A percentile compares a stretch with the other conserved stretches of the same genome.
These are phyloP conservation scores for Neurospora tetraspora DNA, from an alignment of 495 filamentous ascomycete species.

Conservation along the genomic window DNA sequence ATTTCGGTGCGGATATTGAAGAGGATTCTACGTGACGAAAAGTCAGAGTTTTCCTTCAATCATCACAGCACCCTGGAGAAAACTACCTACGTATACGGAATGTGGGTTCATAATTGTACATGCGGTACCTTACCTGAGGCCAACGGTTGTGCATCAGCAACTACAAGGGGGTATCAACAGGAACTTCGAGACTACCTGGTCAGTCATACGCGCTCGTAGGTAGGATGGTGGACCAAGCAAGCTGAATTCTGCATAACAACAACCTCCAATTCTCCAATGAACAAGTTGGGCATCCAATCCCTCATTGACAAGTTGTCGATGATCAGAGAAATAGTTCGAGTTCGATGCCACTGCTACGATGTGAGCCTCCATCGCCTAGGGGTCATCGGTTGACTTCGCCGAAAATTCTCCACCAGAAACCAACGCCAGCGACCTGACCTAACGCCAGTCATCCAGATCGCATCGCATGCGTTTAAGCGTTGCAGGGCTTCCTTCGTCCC, in stretches of 20 bases:
- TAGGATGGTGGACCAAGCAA: not conserved
- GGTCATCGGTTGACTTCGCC: not conserved
- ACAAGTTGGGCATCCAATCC: not conserved
- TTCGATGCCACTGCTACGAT: not conserved
- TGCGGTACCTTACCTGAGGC: not conserved
- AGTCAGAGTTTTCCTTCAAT: not conserved
- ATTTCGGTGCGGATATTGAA: not conserved
- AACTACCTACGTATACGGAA: not conserved
- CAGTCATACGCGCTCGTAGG: not conserved
- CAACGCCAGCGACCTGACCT: not conserved
- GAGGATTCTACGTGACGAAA: not conserved
- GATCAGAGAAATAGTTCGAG: not conserved
- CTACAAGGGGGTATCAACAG: not conserved
- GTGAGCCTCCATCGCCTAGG: not conserved
- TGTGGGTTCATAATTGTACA: not conserved
- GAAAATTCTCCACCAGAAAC: not conserved
- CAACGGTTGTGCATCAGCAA: not conserved
- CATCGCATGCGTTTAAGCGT: not conserved
- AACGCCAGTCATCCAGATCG: not conserved
- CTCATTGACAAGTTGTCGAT: not conserved
- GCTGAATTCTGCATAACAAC: not conserved
- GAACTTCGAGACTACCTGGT: not conserved
- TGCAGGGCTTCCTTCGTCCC: not conserved
- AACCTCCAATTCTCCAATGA: not conserved
- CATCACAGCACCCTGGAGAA: not conserved